Evolutionary conservation across 345 rosid genomes (phyloP).

Genomic region (Cardiospermum halicacabum): DNA sequence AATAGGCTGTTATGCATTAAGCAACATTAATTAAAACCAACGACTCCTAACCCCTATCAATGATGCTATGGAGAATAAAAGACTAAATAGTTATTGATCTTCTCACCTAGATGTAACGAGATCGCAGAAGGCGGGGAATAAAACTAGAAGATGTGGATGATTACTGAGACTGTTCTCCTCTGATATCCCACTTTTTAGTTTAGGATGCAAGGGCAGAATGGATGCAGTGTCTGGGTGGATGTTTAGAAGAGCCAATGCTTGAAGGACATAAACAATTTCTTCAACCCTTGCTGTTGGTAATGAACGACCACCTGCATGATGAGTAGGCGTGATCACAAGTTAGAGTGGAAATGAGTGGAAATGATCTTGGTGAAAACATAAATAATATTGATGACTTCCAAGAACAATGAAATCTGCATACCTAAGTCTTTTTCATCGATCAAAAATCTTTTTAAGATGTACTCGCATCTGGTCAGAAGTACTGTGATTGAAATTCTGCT

Average conservation of each 20-base stretch:
- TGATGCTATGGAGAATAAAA: neutral
- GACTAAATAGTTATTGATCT: neutral
- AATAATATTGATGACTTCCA: neutral
- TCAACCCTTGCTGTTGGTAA: constrained; percentile 74
- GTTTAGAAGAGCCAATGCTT: constrained; percentile 50
- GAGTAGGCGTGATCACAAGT: neutral
- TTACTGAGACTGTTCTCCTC: constrained; percentile 29
- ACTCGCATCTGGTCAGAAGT: constrained; percentile 69
- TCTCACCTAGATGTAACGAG: constrained; percentile 79
- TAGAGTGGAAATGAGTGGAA: neutral
- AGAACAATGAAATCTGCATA: constrained; percentile 21
- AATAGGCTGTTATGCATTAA: neutral
- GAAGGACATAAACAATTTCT: constrained; percentile 66
- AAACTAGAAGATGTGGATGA: constrained; percentile 70
- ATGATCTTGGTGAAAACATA: neutral
- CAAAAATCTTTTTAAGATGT: constrained; percentile 66
- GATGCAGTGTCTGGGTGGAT: constrained; percentile 69
- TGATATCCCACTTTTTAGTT: constrained; percentile 43
- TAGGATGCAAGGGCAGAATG: constrained; percentile 56
- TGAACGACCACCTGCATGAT: constrained; percentile 56
- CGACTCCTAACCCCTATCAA: neutral
- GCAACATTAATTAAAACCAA: neutral
- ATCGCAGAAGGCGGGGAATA: constrained; percentile 85
- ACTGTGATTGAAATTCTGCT: constrained; percentile 61
- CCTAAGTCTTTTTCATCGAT: constrained; percentile 69